Evolutionary conservation across 345 rosid species (phyloP).

Genomic region (Camelina neglecta): DNA sequence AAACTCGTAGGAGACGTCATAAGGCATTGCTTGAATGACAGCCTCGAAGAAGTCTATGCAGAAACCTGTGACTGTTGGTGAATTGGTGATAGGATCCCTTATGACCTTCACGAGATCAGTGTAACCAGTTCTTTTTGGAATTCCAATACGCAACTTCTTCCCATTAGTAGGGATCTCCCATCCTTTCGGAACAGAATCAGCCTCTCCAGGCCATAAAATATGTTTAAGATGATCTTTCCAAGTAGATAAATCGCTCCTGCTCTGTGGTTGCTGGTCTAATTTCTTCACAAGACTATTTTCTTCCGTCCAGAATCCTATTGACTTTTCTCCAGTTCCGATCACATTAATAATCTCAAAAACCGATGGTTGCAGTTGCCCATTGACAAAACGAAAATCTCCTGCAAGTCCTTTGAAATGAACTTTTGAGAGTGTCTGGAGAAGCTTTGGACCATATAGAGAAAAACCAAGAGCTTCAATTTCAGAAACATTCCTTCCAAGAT

Average conservation of each 20-base stretch:
- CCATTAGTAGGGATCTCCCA: constrained; percentile 32
- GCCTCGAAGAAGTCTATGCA: constrained; percentile 44
- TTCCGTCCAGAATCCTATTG: constrained; percentile 54
- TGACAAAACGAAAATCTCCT: constrained; percentile 45
- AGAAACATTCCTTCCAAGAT: constrained; percentile 28
- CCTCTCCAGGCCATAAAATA: constrained; percentile 47
- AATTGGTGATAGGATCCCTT: constrained; percentile 28
- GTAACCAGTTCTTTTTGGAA: constrained; percentile 24
- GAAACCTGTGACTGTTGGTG: constrained; percentile 29
- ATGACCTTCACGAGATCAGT: constrained; percentile 12
- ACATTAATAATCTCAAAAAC: constrained; percentile 53
- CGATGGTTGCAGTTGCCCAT: constrained; percentile 42
- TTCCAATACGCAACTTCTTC: constrained; percentile 37
- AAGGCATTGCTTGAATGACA: constrained; percentile 34
- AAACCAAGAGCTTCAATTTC: constrained; percentile 48
- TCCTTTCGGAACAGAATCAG: constrained; percentile 26
- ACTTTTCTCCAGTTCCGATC: constrained; percentile 38
- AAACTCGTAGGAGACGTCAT: constrained; percentile 31
- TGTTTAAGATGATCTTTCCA: constrained; percentile 25
- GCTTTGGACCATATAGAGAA: constrained; percentile 48
- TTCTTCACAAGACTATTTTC: constrained; percentile 37
- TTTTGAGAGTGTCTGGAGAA: constrained; percentile 42
- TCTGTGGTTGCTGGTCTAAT: constrained; percentile 7
- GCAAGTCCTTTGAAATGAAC: constrained; percentile 50
- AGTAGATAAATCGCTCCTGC: constrained; percentile 27